A percentile compares a stretch with the other conserved stretches of the same genome.
phyloP scores from a whole-genome alignment of 805 yeast genomes.

The Torulaspora gathmanii region DNA sequence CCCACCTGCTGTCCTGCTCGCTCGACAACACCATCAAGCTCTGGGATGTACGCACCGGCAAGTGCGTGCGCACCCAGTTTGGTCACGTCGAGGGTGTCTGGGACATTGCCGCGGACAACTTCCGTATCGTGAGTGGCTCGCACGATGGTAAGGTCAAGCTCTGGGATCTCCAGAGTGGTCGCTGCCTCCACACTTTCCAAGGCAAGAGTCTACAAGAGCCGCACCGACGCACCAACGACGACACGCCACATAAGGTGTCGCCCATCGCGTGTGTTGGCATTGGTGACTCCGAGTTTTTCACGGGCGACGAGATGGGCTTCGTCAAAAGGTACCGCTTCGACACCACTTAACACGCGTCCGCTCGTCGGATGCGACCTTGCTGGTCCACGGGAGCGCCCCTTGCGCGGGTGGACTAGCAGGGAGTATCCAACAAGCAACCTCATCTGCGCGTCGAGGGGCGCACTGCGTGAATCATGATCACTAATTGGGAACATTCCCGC shows the following conservation, averaged over 20 bases:
- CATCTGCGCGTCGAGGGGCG: too few species aligned
- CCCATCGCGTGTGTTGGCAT: conserved; percentile 65
- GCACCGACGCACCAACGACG: neutral
- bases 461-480: too few species aligned
- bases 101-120: conserved; percentile 94
- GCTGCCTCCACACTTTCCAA: conserved; percentile 87
- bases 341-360: conserved; percentile 14
- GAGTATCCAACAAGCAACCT: too few species aligned
- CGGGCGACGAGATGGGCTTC: conserved; percentile 84
- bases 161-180: conserved; percentile 95
- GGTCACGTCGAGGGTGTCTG: conserved; percentile 99
- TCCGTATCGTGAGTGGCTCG: conserved; percentile 89
- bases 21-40: conserved; percentile 88
- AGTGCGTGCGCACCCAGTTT: conserved; percentile 88
- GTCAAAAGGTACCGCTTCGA: conserved; percentile 85
- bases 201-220: conserved; percentile 38
- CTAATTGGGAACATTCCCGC: too few species aligned
- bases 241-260: conserved; percentile 18
- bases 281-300: conserved; percentile 83
- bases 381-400: too few species aligned
- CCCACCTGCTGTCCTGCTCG: conserved; percentile 81
- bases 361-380: too few species aligned
- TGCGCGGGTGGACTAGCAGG: too few species aligned
- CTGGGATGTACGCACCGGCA: conserved; percentile 85
- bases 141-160: conserved; percentile 88